Conservation (phyloP, 164 flowering plant species). For the Litsea cubeba region DNA sequence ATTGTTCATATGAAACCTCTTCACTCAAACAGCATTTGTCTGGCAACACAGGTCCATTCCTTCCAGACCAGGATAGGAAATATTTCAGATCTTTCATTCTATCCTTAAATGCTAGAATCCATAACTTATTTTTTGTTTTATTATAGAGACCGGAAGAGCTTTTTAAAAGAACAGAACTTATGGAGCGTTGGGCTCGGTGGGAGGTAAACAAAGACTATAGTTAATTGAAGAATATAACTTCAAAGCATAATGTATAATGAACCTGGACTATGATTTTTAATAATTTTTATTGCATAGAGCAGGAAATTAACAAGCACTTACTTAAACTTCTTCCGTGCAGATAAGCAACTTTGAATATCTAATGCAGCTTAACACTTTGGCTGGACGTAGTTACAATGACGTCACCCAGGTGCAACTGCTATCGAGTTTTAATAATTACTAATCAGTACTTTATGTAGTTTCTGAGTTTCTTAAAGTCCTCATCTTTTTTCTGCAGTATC, state of each 20-base stretch:
- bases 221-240: slow-evolving; percentile 13
- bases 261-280: neutral
- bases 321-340: slow-evolving; percentile 40
- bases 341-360: slow-evolving; percentile 99
- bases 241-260: neutral
- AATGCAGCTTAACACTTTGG: slow-evolving; percentile 95
- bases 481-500: slow-evolving; percentile 63
- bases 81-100: neutral
- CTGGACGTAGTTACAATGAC: slow-evolving; percentile 98
- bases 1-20: slow-evolving; percentile 91
- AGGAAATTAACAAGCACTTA: neutral
- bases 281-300: neutral
- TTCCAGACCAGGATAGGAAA: neutral
- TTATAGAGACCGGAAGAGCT: slow-evolving; percentile 93
- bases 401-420: slow-evolving; percentile 74
- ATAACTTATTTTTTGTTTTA: slow-evolving; percentile 8
- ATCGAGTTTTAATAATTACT: neutral
- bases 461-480: neutral
- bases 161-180: slow-evolving; percentile 87
- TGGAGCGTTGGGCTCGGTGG: slow-evolving; percentile 99
- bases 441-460: neutral
- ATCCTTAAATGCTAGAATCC: neutral
- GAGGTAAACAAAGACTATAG: slow-evolving; percentile 53
- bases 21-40: slow-evolving; percentile 83
- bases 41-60: slow-evolving; percentile 82